Evolutionary conservation across 345 rosid genomes (phyloP), one percentile per base, ranked within the genome.

Genomic region (Eucalyptus coolabah): DNA sequence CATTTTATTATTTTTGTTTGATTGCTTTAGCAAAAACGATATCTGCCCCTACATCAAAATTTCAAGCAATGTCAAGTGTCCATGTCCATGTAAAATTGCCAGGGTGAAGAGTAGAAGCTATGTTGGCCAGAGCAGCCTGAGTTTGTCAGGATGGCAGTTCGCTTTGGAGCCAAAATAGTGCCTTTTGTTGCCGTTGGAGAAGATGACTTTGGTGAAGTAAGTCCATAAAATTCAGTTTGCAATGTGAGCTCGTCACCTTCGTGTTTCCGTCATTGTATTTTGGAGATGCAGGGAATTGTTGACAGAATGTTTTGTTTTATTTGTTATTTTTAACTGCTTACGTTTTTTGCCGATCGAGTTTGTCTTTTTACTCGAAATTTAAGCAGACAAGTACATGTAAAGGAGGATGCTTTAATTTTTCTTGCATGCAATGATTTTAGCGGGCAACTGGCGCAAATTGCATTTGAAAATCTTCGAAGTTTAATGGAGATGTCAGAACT

Each of bases 81-180:
- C 53, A 50, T 50, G 53, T 50, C 53, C 19, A 50, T 16, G 51
- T 50, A 50, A 50, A 67, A 63, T 89, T 92, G 28, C 40, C 92
- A 96, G 99, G 99, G 98, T 87, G 98, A 96, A 92, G 92, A 89
- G 50, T 95, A 97, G 94, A 95, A 93, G 92, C 85, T 97, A 91
- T 93, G 94, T 81, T 97, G 99, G 98, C 97, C 98, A 56, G 96
- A 97, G 80, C 93, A 91, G 72, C 82, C 98, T 1, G 98, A 97
- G 92, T 96, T 97, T 94, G 95, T 97, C 72, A 94, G 98, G 90
- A 94, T 95, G 96, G 99, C 98, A 26, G 93, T 97, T 87, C 92
- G 91, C 90, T 96, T 97, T 92, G 99, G 99, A 89, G 96, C 99
- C 3, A 97, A 92, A 89, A 95, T 96, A 24, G 93, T 96, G 88